Base-by-base conservation (phyloP, 495 filamentous ascomycete genomes). In the Aspergillus cavernicola region DNA sequence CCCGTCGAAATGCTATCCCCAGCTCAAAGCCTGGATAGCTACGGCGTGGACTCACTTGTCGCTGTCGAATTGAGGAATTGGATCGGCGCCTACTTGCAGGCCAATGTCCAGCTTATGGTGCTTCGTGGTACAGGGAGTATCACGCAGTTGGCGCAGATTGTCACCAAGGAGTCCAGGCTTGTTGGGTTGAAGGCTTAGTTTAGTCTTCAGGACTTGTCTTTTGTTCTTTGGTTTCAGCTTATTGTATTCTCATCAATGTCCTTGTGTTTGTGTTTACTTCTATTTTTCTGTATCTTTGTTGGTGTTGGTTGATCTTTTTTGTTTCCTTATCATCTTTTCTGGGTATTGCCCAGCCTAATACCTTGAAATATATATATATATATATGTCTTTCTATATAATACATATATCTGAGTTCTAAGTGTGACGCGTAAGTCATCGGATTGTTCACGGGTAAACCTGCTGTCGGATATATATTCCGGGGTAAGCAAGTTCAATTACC, bases 31-130 rank as follows among this genome's bases (percentile, higher is more conserved):
- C 41, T 53, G 6, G 50, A 53, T 9, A 53, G 50, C n/a, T 67
- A 60, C 23, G 67, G 69, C 5, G 59, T 73, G 2, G 68, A 73
- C 52, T 70, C 67, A 3, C 58, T 73, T 3, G 61, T 69, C 23
- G 66, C 69, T 4, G 63, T 71, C 10, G 67, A 69, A 45, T 38
- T 73, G 12, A 49, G 66, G 6, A 66, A 69, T 26, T 58, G 56
- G 64, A 53, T 79, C 3, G 50, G 50, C 20, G 50, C 50, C 4
- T 53, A 53, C 12, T 19, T 53, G 3, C 50, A 53, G 13, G 50
- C 50, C 4, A 53, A 53, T 24, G 50, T 53, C 6, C 50, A 53
- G 50, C 50, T 53, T 20, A 53, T 53, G 50, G 50, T 53, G n/a
- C 31, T 53, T 10, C 31, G 50, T 3, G 50, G 50, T 1, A 53